phyloP scores from a whole-genome alignment of 768 basidiomycete species.

The Russula sp. region DNA sequence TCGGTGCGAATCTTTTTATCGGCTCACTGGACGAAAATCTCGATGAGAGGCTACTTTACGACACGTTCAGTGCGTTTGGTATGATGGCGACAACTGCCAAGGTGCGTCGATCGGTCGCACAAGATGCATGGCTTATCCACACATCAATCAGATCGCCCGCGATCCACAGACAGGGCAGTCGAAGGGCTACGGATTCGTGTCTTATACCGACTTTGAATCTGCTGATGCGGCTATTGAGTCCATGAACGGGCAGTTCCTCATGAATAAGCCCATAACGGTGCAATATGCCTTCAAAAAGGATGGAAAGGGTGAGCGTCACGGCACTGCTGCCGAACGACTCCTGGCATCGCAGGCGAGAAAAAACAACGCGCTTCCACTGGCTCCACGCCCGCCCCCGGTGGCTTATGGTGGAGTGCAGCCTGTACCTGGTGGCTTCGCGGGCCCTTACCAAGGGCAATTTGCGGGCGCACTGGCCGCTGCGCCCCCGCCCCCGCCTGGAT shows the following conservation, averaged over 20 bases:
- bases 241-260: conserved; percentile 96
- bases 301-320: conserved; percentile 96
- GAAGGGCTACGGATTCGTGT: conserved; percentile 96
- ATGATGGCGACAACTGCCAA: conserved; percentile 89
- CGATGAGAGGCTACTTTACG: conserved; percentile 87
- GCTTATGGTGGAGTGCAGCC: conserved; percentile 62
- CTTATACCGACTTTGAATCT: conserved; percentile 96
- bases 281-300: conserved; percentile 99
- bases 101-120: conserved; percentile 37
- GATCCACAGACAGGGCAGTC: conserved; percentile 80
- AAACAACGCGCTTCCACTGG: conserved; percentile 83
- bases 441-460: conserved; percentile 87
- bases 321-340: conserved; percentile 93
- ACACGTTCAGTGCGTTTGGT: conserved; percentile 94
- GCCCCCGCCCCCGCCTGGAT: conserved; percentile 76
- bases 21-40: conserved; percentile 94
- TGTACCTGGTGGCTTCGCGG: conserved; percentile 66
- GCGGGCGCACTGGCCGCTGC: conserved; percentile 69
- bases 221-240: conserved; percentile 94
- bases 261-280: conserved; percentile 96
- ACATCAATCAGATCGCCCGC: conserved; percentile 67
- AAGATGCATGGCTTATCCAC: background rate
- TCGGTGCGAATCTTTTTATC: conserved; percentile 96
- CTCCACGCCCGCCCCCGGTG: conserved; percentile 69
- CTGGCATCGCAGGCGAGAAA: conserved; percentile 94